A percentile compares a stretch with the other conserved stretches of the same genome.
Conservation (phyloP, 2,329 filamentous ascomycete species). For the Elsinoe necatrix region DNA sequence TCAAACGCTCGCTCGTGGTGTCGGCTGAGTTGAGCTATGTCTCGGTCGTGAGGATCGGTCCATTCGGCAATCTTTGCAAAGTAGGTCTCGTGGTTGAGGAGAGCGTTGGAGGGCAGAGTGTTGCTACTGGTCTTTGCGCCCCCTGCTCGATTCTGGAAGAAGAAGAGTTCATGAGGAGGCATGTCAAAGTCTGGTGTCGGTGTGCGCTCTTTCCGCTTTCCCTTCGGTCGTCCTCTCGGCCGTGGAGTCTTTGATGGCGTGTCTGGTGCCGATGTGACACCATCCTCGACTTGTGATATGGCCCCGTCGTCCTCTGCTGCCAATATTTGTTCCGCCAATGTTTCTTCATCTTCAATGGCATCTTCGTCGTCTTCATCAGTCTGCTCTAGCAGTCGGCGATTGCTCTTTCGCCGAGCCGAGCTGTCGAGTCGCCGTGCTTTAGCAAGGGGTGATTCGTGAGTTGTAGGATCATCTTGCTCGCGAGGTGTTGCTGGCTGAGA, state of each 20-base stretch:
- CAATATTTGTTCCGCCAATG: conserved; percentile 62
- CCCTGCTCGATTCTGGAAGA: conserved; percentile 81
- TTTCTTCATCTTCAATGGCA: conserved; percentile 56
- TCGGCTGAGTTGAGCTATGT: conserved; percentile 62
- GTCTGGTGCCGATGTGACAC: conserved; percentile 34
- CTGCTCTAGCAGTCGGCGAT: conserved; percentile 64
- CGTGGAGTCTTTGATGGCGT: conserved; percentile 39
- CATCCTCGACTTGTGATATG: conserved; percentile 25
- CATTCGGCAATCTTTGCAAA: conserved; percentile 60
- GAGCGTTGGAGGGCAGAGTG: conserved; percentile 61
- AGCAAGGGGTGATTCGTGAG: conserved; percentile 41
- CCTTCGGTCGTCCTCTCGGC: conserved; percentile 45
- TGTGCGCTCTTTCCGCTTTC: conserved; percentile 50
- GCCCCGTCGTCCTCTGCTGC: conserved; percentile 42
- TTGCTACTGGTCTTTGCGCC: conserved; percentile 79
- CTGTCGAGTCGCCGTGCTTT: conserved; percentile 66
- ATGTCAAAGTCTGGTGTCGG: conserved; percentile 75
- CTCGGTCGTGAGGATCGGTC: conserved; percentile 59
- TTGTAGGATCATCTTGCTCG: conserved; percentile 37
- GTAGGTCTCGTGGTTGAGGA: conserved; percentile 89
- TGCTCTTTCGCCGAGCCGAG: conserved; percentile 80
- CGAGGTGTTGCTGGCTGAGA: conserved; percentile 35
- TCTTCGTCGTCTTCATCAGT: conserved; percentile 61
- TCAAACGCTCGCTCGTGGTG: conserved; percentile 75
- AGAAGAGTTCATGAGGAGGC: conserved; percentile 83